Evolutionary conservation across 495 filamentous ascomycete species (phyloP), one percentile per base, ranked within the genome.

Genomic region (Penicillium macrosclerotiorum): DNA sequence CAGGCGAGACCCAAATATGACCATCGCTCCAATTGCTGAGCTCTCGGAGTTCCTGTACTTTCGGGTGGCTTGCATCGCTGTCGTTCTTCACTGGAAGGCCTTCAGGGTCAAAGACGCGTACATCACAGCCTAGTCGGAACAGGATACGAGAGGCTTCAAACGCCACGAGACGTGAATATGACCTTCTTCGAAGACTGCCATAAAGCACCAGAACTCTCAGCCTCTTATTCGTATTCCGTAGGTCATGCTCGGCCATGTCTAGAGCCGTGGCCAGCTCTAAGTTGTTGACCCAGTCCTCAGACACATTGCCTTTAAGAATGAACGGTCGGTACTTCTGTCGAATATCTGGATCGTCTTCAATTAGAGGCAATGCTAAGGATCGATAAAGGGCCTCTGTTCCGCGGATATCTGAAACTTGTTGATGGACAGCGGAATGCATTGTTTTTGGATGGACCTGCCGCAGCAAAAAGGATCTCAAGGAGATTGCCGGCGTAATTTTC

Each of bases 21-120:
- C 83, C 84, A 52, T 88, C 83, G 45, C 81, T 85, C 84, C 84
- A 88, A 8, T 47, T 51, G 43, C 76, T 82, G 7, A 88, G 72
- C 4, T 77, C 69, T 11, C 84, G 71, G 14, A 88, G 75, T 54
- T 88, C 84, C 47, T 80, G 79, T 2, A 87, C 84, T 37, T 85
- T 84, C 0, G 72, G 62, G 56, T 88, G 83, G 13, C 42, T 49
- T 38, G 77, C 69, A 7, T 80, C 75, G 17, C 67, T 68, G 45
- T 83, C 81, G 49, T 86, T 82, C 56, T 85, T 84, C 26, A 84
- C 65, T 0, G 84, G 84, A 5, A 87, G 62, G 7, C 74, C 75
- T 1, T 67, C 57, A 0, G 84, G 84, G 45, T 87, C 62, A 55
- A 76, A 87, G 5, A 87, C 70, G 1, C 83, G 77, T 0, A 86